Conservation (phyloP, 1,139 yeast genomes). For the Geotrichum europaeum region DNA sequence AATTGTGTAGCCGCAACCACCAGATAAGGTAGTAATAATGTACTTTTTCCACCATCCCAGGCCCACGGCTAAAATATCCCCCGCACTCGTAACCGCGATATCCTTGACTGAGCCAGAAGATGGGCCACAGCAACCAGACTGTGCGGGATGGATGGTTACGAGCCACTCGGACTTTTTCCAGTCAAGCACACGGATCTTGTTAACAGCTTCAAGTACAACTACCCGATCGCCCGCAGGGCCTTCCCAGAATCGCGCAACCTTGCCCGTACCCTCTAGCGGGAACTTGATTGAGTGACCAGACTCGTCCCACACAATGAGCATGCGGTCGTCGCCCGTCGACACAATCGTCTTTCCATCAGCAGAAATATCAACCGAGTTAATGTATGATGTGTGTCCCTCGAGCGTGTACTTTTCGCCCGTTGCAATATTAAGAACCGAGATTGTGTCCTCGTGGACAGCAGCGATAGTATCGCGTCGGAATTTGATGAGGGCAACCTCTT, state of each 20-base stretch:
- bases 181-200: slow-evolving; percentile 31
- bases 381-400: slow-evolving; percentile 29
- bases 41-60: slow-evolving; percentile 37
- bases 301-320: slow-evolving; percentile 29
- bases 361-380: slow-evolving; percentile 34
- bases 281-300: slow-evolving; percentile 22
- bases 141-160: slow-evolving; percentile 31
- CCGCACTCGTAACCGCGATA: slow-evolving; percentile 25
- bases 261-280: slow-evolving; percentile 27
- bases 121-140: slow-evolving; percentile 22
- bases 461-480: slow-evolving; percentile 21
- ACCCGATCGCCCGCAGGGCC: slow-evolving; percentile 32
- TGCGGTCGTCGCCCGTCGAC: slow-evolving; percentile 33
- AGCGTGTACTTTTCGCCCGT: slow-evolving; percentile 16
- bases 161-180: slow-evolving; percentile 34
- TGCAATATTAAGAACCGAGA: slow-evolving; percentile 19
- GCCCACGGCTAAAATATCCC: slow-evolving; percentile 33
- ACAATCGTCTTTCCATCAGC: slow-evolving; percentile 30
- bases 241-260: slow-evolving; percentile 33
- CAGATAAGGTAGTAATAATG: slow-evolving; percentile 22
- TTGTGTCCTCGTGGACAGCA: slow-evolving; percentile 27
- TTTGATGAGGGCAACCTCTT: slow-evolving; percentile 22
- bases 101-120: slow-evolving; percentile 25
- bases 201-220: slow-evolving; percentile 34
- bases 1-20: slow-evolving; percentile 29